Evolutionary conservation across 1,284 basidiomycete genomes (phyloP).

Genomic region (Pseudozyma hubeiensis): DNA sequence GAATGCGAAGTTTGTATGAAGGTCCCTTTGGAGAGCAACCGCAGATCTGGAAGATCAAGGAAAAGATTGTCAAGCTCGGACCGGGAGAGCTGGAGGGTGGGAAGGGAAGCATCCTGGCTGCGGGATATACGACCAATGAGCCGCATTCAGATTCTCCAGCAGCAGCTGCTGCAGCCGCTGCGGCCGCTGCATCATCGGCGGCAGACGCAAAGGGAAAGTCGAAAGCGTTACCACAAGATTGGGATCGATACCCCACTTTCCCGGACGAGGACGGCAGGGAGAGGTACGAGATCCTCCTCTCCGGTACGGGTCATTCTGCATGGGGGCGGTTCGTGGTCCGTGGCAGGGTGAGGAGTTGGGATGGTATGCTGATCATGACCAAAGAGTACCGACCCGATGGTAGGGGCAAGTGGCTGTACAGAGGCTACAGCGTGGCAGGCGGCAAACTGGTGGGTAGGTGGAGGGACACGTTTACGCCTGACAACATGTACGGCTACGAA

Average conservation of each 20-base stretch:
- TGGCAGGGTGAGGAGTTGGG: constrained; percentile 72
- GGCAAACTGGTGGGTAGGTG: constrained; percentile 65
- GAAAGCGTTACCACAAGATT: constrained; percentile 39
- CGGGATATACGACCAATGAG: constrained; percentile 33
- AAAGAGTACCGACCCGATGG: constrained; percentile 72
- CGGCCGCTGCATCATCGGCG: not conserved
- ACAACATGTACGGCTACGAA: constrained; percentile 67
- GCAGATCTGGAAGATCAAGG: constrained; percentile 73
- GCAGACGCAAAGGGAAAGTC: constrained; percentile 37
- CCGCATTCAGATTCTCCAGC: constrained; percentile 2
- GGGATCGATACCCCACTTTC: constrained; percentile 41
- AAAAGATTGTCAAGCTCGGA: constrained; percentile 69
- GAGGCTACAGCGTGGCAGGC: constrained; percentile 69
- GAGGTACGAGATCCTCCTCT: constrained; percentile 70
- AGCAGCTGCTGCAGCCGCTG: not conserved
- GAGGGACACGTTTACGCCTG: constrained; percentile 70
- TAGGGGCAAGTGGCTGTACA: constrained; percentile 72
- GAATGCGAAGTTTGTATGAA: constrained; percentile 71
- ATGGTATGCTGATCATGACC: constrained; percentile 72
- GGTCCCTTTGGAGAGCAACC: constrained; percentile 73
- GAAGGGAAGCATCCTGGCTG: constrained; percentile 36
- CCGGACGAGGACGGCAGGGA: constrained; percentile 44
- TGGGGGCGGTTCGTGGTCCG: constrained; percentile 72
- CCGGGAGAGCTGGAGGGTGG: constrained; percentile 35
- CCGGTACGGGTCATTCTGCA: constrained; percentile 72